Evolutionary conservation across 179 eudicot genomes (phyloP), one percentile per base, ranked within the genome.

Genomic region (Actinidia chinensis): DNA sequence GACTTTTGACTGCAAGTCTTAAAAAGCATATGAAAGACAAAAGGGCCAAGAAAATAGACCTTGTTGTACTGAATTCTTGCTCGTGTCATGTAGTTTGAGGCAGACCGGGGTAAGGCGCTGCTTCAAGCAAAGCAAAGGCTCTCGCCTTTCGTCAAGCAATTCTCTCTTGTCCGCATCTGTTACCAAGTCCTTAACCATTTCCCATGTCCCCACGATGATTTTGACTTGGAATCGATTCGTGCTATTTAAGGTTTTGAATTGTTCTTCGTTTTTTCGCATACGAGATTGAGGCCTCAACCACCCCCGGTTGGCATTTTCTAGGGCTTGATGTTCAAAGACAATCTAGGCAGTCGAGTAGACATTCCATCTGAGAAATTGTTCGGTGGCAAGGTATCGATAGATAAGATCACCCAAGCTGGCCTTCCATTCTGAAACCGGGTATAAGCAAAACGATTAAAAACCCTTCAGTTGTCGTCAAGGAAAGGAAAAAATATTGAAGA

Each of bases 201-300:
- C 91, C 93, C 97, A 89, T 22, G 92, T n/a, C n/a, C n/a, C n/a
- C n/a, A n/a, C n/a, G n/a, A 91, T 48, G 93, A 88, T 73, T 82
- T 91, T 43, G 93, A 85, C 56, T 70, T 77, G 40, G 90, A 85
- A n/a, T 75, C 87, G 80, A 64, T 76, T 81, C 6, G 85, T 55
- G 69, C 71, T 72, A 46, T 76, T 81, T 44, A 78, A 14, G 13
- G 83, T 67, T 84, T 90, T 48, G 89, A 76, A 72, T 73, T 78
- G 72, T 75, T 76, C 85, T 88, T 40, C 86, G 83, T 9, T 92
- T 84, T 93, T n/a, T n/a, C n/a, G n/a, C 97, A 91, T 44, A 87
- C 23, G 72, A 87, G 51, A 91, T 77, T 20, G 93, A 78, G 55
- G 97, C 90, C 81, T 91, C 97, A n/a, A n/a, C n/a, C n/a, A n/a